These are phyloP conservation scores for Medicago ruthenica DNA, from an alignment of 306 rosid genomes.

Conservation along the genomic window DNA sequence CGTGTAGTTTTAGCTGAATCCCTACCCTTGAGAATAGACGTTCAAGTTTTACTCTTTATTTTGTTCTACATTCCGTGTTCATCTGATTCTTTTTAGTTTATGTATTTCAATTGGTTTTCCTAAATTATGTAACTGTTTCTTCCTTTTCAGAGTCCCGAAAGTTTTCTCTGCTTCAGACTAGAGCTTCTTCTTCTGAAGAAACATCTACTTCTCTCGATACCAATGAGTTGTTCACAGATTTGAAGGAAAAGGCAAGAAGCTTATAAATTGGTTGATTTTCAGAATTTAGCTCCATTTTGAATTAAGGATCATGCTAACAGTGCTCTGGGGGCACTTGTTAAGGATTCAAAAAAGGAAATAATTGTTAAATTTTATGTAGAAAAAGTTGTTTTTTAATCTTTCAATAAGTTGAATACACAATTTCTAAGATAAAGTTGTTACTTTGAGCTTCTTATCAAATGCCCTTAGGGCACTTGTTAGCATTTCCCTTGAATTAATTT, in stretches of 20 bases:
- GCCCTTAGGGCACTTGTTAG: no score
- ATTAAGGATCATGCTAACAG: no score
- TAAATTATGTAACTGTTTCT: slow-evolving; percentile 10
- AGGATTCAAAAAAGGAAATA: no score
- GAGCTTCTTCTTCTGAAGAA: slow-evolving; percentile 87
- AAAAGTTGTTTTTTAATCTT: no score
- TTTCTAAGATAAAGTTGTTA: no score
- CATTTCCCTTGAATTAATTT: slow-evolving; percentile 11
- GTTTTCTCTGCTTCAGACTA: slow-evolving; percentile 57
- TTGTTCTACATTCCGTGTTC: no score
- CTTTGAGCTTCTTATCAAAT: no score
- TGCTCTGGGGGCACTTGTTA: no score
- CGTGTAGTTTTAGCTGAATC: neutral
- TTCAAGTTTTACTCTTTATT: neutral
- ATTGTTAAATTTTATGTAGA: no score
- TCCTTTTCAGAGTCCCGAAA: slow-evolving; percentile 60
- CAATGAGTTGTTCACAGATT: slow-evolving; percentile 73
- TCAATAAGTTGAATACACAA: no score
- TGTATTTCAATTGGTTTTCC: neutral
- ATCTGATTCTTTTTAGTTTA: neutral
- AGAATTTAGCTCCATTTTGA: slow-evolving; percentile 34
- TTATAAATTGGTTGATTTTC: slow-evolving; percentile 20
- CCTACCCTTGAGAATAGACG: neutral
- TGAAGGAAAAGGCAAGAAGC: slow-evolving; percentile 88
- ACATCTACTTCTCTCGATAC: slow-evolving; percentile 73